Evolutionary conservation across 2,329 filamentous ascomycete species (phyloP), one percentile per base, ranked within the genome.

Genomic region (Eutypella sp.): DNA sequence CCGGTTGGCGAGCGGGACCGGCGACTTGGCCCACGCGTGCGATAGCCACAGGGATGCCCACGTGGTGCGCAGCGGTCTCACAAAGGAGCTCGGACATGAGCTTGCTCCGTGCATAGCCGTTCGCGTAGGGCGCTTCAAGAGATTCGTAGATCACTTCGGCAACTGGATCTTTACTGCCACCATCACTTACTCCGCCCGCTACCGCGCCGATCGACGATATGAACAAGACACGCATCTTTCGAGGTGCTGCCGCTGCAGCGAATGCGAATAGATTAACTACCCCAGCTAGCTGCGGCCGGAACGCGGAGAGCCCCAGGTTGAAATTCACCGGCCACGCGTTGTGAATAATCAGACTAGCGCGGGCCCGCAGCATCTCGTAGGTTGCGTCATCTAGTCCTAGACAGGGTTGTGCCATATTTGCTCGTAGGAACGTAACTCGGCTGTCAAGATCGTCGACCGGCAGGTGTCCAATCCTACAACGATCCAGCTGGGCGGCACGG

Each of bases 21-120:
- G 57, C 56, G 2, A 64, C 51, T 44, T 62, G 61, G n/a, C 61
- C 61, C 0, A 63, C 56, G 5, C 61, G 53, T 7, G 47, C 48
- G 24, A 60, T 44, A 13, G 47, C 27, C 9, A 56, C 46, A 5
- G 49, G 40, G 18, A 54, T 27, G 0, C 40, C 42, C 1, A 56
- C 40, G 13, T 53, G 48, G 3, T 33, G 33, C 1, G 54, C 50
- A 16, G 58, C 60, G 11, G 31, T n/a, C 8, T 59, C 51, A 31
- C 57, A 54, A 5, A 64, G 47, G 1, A 42, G 41, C 42, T 63
- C 59, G n/a, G 58, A 48, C 3, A 63, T 16, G 37, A 57, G 53
- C 42, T 65, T 63, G 46, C 54, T 57, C 10, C 49, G 50, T 1
- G 49, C 52, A 43, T 65, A 63, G 0, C 59, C 60, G 22, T 48